phyloP scores from a whole-genome alignment of 225 moss, liverwort and hornwort species.

The Anthoceros angustus region DNA sequence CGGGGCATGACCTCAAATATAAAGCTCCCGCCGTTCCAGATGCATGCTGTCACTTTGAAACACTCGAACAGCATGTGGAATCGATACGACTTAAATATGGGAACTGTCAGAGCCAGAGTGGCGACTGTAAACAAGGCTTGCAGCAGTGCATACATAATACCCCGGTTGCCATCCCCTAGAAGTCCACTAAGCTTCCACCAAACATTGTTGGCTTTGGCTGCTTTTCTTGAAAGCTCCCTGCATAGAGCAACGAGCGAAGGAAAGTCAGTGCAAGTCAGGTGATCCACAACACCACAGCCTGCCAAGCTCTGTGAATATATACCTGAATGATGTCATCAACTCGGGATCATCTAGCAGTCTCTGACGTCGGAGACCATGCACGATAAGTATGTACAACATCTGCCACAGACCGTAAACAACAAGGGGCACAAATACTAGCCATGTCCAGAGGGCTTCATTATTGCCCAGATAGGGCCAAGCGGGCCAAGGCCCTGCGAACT shows the following conservation, averaged over 20 bases:
- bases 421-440: conserved; percentile 84
- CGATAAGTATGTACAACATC: conserved; percentile 75
- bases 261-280: not conserved
- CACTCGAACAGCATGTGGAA: conserved; percentile 65
- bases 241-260: not conserved
- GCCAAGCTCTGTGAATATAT: not conserved
- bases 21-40: conserved; percentile 98
- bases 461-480: conserved; percentile 76
- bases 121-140: conserved; percentile 82
- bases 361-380: conserved; percentile 83
- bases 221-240: conserved; percentile 95
- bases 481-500: conserved; percentile 95
- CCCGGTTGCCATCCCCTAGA: conserved; percentile 57
- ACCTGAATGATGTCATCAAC: conserved; percentile 93
- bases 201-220: conserved; percentile 81
- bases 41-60: conserved; percentile 70
- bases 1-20: conserved; percentile 91
- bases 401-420: conserved; percentile 84
- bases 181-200: conserved; percentile 93
- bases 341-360: conserved; percentile 82
- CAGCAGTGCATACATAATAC: conserved; percentile 82
- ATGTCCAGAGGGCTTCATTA: conserved; percentile 68
- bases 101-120: conserved; percentile 80
- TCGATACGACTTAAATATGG: conserved; percentile 76
- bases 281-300: not conserved